phyloP scores from a whole-genome alignment of 495 filamentous ascomycete species.

The Aspergillus olivimuriae region DNA sequence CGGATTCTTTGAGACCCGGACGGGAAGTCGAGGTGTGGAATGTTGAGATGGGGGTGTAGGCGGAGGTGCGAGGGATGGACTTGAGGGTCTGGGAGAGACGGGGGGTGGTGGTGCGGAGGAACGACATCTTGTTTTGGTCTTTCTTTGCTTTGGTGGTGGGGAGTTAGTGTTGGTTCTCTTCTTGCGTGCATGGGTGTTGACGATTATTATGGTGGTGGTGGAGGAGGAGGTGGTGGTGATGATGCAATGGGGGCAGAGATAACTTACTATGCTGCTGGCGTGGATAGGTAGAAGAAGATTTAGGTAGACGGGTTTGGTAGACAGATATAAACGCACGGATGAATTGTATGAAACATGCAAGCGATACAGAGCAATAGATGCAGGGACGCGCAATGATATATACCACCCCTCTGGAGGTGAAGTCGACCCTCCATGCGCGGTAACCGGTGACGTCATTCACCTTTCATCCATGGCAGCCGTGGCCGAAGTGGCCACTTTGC shows the following conservation, averaged over 20 bases:
- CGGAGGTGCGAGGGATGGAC: slow-evolving; percentile 8
- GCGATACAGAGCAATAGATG: too few relatives aligned
- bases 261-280: neutral
- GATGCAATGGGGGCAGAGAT: too few relatives aligned
- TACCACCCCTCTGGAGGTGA: neutral
- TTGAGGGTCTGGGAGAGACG: slow-evolving; percentile 12
- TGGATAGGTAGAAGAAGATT: neutral
- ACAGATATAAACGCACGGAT: too few relatives aligned
- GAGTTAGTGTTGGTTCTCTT: too few relatives aligned
- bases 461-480: neutral
- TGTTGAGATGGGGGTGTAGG: slow-evolving; percentile 9
- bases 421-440: neutral
- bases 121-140: slow-evolving; percentile 19
- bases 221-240: too few relatives aligned
- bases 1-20: slow-evolving; percentile 27
- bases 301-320: too few relatives aligned
- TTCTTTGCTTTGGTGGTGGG: too few relatives aligned
- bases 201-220: too few relatives aligned
- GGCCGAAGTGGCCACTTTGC: neutral
- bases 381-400: neutral
- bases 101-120: slow-evolving; percentile 19
- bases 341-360: too few relatives aligned
- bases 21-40: slow-evolving; percentile 27
- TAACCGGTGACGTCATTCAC: slow-evolving; percentile 14
- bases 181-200: too few relatives aligned